Percentiles rank a stretch among this genome's conserved stretches.
Conservation (phyloP, 73 alveolate species). For the Paramecium sonneborni region DNA sequence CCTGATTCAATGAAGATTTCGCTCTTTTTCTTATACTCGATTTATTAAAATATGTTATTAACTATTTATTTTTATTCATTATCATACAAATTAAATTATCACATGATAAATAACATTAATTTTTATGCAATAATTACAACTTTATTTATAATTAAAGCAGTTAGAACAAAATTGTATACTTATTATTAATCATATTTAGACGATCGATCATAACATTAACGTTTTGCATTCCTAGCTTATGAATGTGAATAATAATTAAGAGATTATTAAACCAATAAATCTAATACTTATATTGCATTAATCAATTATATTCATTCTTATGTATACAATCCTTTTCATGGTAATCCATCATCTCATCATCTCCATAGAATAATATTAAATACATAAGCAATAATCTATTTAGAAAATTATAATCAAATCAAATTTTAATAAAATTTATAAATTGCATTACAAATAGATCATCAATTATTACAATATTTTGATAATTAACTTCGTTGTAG, state of each 20-base stretch:
- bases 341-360: background rate
- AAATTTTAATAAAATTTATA: conserved; percentile 16
- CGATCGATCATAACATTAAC: background rate
- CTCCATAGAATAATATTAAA: background rate
- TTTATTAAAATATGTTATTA: background rate
- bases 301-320: background rate
- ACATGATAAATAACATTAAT: background rate
- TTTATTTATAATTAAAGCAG: conserved; percentile 22
- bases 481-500: background rate
- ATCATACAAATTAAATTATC: background rate
- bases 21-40: background rate
- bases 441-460: background rate
- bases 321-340: conserved; percentile 2
- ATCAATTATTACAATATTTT: background rate
- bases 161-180: conserved; percentile 13
- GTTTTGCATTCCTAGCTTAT: background rate
- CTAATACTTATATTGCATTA: background rate
- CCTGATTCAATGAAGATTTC: background rate
- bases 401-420: background rate
- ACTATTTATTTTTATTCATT: background rate
- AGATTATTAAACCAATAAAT: background rate
- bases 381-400: background rate
- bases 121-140: conserved; percentile 30
- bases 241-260: conserved; percentile 23
- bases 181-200: background rate